A percentile compares a stretch with the other conserved stretches of the same genome.
Conservation (phyloP, 495 filamentous ascomycete species). For the Ramalina intermedia region DNA sequence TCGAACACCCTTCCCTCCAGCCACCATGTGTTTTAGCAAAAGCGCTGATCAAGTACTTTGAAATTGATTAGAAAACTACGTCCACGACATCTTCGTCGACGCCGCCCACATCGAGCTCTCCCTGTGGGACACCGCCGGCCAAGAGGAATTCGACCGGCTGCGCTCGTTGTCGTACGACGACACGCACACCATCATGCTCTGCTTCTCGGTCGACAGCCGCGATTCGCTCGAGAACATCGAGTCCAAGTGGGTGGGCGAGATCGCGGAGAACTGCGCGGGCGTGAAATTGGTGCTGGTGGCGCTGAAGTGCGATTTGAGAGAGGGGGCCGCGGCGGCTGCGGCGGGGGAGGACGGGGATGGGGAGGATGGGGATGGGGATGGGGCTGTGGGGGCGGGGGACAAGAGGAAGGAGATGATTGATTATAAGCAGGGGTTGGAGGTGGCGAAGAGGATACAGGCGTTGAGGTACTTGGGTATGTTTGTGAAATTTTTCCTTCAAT, state of each 20-base stretch:
- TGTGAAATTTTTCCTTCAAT: neutral
- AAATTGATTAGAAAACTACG: conserved; percentile 73
- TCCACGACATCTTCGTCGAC: conserved; percentile 98
- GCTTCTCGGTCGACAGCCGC: conserved; percentile 89
- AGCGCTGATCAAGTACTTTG: too few relatives aligned
- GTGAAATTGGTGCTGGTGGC: conserved; percentile 94
- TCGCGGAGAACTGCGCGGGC: conserved; percentile 89
- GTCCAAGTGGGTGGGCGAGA: conserved; percentile 95
- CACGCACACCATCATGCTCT: conserved; percentile 96
- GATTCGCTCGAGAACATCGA: conserved; percentile 97
- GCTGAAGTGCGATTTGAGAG: conserved; percentile 89
- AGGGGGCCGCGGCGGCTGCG: conserved; percentile 45
- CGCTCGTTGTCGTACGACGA: conserved; percentile 94
- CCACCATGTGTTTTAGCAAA: neutral
- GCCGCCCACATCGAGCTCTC: conserved; percentile 91
- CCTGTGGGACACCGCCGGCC: conserved; percentile 95
- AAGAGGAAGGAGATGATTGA: conserved; percentile 55
- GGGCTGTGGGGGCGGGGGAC: conserved; percentile 25
- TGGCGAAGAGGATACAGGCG: conserved; percentile 76
- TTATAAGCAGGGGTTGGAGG: conserved; percentile 85
- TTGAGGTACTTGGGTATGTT: conserved; percentile 72
- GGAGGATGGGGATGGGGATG: conserved; percentile 30
- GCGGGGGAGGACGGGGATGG: conserved; percentile 37
- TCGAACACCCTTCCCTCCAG: neutral
- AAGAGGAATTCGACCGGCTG: conserved; percentile 97